These are phyloP conservation scores for Echinochloa phyllopogon DNA, from an alignment of 176 grass and related monocot species.

Conservation along the genomic window DNA sequence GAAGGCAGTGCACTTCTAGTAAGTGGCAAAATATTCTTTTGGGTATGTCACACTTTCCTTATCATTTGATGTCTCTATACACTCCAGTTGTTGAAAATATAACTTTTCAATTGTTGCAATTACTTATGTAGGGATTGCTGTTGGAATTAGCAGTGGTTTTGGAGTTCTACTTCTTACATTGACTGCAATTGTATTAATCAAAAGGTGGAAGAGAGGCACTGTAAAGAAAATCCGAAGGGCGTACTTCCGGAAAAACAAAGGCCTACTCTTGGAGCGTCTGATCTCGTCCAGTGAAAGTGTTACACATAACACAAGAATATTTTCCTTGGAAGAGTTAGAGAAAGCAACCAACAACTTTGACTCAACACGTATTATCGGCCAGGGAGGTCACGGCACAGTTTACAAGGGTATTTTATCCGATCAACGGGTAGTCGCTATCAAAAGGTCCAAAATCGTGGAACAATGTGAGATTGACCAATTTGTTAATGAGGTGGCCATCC, in stretches of 20 bases:
- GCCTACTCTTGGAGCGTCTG: conserved; percentile 41
- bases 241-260: conserved; percentile 46
- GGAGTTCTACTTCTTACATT: conserved; percentile 43
- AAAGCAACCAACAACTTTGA: conserved; percentile 61
- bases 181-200: neutral
- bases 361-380: conserved; percentile 37
- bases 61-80: neutral
- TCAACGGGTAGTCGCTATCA: conserved; percentile 53
- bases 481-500: conserved; percentile 60
- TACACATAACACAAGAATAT: conserved; percentile 53
- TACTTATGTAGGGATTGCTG: conserved; percentile 29
- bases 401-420: conserved; percentile 56
- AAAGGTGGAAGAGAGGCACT: conserved; percentile 32
- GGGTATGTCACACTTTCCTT: conserved; percentile 4
- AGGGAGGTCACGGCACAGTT: conserved; percentile 62
- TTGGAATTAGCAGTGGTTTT: conserved; percentile 48
- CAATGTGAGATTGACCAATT: conserved; percentile 60
- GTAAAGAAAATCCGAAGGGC: conserved; percentile 45
- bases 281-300: conserved; percentile 37
- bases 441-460: conserved; percentile 57
- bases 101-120: conserved; percentile 24
- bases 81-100: conserved; percentile 12
- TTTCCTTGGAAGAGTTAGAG: conserved; percentile 58
- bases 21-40: conserved; percentile 39
- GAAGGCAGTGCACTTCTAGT: conserved; percentile 36